These are phyloP conservation scores for Cucumis hystrix DNA, from an alignment of 306 rosid genomes.

Conservation along the genomic window DNA sequence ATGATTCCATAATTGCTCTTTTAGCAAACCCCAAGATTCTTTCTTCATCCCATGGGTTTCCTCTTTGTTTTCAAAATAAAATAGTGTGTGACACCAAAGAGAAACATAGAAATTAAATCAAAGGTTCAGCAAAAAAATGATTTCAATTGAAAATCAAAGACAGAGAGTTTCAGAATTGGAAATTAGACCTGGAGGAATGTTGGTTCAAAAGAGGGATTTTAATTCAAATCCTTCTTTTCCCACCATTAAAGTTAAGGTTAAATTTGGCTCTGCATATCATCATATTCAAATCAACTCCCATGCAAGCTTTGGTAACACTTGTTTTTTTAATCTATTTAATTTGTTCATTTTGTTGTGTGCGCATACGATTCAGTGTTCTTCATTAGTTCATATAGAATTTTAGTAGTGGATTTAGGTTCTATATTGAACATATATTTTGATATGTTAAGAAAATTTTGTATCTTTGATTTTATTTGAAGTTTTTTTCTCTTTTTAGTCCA, in stretches of 20 bases:
- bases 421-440: no score
- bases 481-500: background rate
- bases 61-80: background rate
- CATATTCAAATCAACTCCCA: constrained; percentile 49
- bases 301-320: constrained; percentile 59
- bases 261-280: constrained; percentile 40
- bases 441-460: background rate
- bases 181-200: constrained; percentile 82
- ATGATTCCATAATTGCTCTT: constrained; percentile 11
- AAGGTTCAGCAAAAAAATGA: constrained; percentile 18
- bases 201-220: constrained; percentile 55
- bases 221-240: constrained; percentile 20
- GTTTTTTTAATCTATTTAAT: background rate
- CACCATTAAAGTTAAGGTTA: constrained; percentile 46
- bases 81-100: background rate
- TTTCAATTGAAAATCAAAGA: constrained; percentile 9
- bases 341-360: background rate
- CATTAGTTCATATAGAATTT: no score
- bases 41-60: constrained; percentile 30
- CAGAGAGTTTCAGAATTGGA: constrained; percentile 26
- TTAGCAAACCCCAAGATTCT: constrained; percentile 19
- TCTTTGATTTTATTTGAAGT: background rate
- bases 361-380: background rate
- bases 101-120: background rate
- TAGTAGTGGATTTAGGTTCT: no score